Evolutionary conservation across 371 early-diverging fungal species (phyloP).

Genomic region (Mortierella sp.): DNA sequence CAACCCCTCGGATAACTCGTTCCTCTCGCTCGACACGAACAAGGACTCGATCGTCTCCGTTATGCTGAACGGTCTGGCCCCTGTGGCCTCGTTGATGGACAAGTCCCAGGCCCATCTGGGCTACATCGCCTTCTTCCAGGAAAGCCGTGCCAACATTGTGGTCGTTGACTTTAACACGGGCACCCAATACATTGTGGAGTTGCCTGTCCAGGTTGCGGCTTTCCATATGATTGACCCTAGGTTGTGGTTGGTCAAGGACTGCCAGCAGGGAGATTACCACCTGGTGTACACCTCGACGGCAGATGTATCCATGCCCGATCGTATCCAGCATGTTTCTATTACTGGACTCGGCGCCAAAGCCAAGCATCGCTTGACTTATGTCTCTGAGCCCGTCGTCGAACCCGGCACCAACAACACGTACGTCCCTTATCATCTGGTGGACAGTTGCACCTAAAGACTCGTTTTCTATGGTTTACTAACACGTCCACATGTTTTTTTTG

Average conservation of each 20-base stretch:
- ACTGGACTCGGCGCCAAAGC: conserved; percentile 51
- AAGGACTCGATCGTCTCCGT: conserved; percentile 69
- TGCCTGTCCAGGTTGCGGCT: conserved; percentile 63
- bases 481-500: background rate
- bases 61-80: conserved; percentile 65
- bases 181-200: conserved; percentile 63
- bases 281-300: conserved; percentile 57
- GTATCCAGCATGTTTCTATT: conserved; percentile 46
- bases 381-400: conserved; percentile 43
- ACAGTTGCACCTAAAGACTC: background rate
- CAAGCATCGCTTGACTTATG: conserved; percentile 49
- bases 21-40: conserved; percentile 74
- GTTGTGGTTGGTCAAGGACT: conserved; percentile 73
- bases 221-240: conserved; percentile 64
- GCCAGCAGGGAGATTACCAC: conserved; percentile 63
- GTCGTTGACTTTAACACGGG: conserved; percentile 74
- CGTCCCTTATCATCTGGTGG: background rate
- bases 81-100: conserved; percentile 70
- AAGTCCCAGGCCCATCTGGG: conserved; percentile 61
- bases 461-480: background rate
- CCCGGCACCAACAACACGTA: conserved; percentile 38
- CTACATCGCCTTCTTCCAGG: conserved; percentile 76
- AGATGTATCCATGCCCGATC: conserved; percentile 29
- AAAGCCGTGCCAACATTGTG: conserved; percentile 65
- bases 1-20: conserved; percentile 76